A percentile compares a stretch with the other conserved stretches of the same genome.
These are phyloP conservation scores for Psilocybe cubensis DNA, from an alignment of 768 basidiomycete genomes.

Conservation along the genomic window DNA sequence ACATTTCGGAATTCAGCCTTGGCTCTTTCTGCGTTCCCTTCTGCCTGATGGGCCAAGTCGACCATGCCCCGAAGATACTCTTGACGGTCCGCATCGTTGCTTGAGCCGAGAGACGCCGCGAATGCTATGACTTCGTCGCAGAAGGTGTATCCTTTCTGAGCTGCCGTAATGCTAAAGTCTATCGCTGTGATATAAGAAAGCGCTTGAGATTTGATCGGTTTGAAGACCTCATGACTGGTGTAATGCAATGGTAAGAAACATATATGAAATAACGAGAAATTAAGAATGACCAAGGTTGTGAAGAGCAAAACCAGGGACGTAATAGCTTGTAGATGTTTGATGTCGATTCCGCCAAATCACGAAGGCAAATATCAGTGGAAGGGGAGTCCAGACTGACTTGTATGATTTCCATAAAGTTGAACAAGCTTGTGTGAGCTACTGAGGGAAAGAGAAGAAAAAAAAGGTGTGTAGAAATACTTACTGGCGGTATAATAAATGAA, in stretches of 20 bases:
- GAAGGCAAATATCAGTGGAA: neutral
- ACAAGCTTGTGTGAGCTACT: neutral
- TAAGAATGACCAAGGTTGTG: neutral
- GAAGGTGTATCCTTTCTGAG: constrained; percentile 3
- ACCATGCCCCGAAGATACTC: neutral
- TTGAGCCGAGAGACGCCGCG: neutral
- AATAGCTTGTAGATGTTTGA: neutral
- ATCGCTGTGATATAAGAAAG: constrained; percentile 4
- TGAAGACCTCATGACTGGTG: neutral
- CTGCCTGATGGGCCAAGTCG: neutral
- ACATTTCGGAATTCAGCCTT: neutral
- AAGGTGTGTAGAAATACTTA: neutral
- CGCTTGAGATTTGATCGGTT: constrained; percentile 4
- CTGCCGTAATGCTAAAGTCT: constrained; percentile 9
- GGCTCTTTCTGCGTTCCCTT: neutral
- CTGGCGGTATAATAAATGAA: neutral
- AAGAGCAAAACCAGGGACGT: constrained; percentile 8
- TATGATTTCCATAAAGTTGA: neutral
- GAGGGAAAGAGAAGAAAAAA: neutral
- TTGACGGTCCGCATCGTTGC: neutral
- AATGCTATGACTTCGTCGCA: neutral
- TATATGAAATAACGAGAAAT: neutral
- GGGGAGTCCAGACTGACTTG: neutral
- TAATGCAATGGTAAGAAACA: no score
- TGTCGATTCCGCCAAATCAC: constrained; percentile 5